Evolutionary conservation across 2,329 filamentous ascomycete genomes (phyloP).

Genomic region (Alternaria ethzedia): DNA sequence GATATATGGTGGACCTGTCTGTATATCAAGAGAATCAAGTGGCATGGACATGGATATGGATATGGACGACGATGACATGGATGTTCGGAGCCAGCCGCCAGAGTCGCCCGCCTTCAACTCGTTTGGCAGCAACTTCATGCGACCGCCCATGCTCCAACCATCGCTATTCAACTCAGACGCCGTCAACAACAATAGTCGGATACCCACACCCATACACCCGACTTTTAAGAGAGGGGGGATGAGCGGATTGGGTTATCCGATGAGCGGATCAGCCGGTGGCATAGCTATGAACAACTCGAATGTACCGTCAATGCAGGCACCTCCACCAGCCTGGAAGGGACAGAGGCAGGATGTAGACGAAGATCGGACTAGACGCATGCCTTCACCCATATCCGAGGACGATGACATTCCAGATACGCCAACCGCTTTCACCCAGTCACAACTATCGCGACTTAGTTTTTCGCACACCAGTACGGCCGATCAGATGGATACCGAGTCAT

Average conservation of each 20-base stretch:
- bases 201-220: constrained; percentile 51
- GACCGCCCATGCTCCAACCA: constrained; percentile 43
- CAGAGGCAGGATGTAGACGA: constrained; percentile 23
- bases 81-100: constrained; percentile 43
- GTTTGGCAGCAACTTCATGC: constrained; percentile 34
- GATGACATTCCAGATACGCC: constrained; percentile 47
- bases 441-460: constrained; percentile 48
- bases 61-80: constrained; percentile 46
- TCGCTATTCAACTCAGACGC: constrained; percentile 32
- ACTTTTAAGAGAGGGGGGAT: constrained; percentile 41
- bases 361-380: constrained; percentile 44
- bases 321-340: constrained; percentile 29
- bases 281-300: constrained; percentile 21
- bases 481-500: constrained; percentile 38
- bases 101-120: constrained; percentile 41
- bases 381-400: constrained; percentile 51
- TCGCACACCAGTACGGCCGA: constrained; percentile 32
- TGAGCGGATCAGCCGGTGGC: constrained; percentile 36
- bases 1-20: constrained; percentile 22
- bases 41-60: constrained; percentile 44
- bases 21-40: constrained; percentile 28
- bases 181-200: constrained; percentile 33
- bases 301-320: constrained; percentile 21
- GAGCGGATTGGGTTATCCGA: constrained; percentile 37
- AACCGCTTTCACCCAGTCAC: constrained; percentile 45